Evolutionary conservation across 1,284 basidiomycete genomes (phyloP).

Genomic region (Pseudozyma tsukubaensis): DNA sequence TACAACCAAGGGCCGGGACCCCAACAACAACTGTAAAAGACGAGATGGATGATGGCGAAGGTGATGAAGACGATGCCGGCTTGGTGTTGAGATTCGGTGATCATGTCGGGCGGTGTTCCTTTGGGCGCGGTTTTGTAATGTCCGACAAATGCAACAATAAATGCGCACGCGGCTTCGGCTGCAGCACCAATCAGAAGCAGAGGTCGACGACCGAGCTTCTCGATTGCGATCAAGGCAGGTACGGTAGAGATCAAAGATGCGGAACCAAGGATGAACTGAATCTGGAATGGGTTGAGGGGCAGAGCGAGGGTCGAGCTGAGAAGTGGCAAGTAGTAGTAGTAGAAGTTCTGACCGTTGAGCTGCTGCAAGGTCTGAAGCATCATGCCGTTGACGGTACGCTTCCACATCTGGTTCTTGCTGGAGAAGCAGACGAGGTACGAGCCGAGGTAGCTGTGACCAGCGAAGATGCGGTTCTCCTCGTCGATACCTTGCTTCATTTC

Average conservation of each 20-base stretch:
- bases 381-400: slow-evolving; percentile 80
- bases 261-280: slow-evolving; percentile 67
- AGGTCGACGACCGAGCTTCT: slow-evolving; percentile 70
- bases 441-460: slow-evolving; percentile 77
- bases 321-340: slow-evolving; percentile 79
- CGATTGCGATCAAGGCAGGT: slow-evolving; percentile 60
- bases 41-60: slow-evolving; percentile 81
- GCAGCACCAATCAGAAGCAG: slow-evolving; percentile 70
- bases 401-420: slow-evolving; percentile 74
- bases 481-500: slow-evolving; percentile 79
- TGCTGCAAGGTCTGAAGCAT: slow-evolving; percentile 81
- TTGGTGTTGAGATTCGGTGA: slow-evolving; percentile 68
- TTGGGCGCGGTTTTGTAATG: slow-evolving; percentile 72
- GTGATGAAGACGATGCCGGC: slow-evolving; percentile 77
- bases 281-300: slow-evolving; percentile 75
- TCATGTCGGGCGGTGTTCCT: slow-evolving; percentile 71
- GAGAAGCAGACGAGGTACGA: slow-evolving; percentile 78
- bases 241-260: slow-evolving; percentile 67
- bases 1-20: slow-evolving; percentile 77
- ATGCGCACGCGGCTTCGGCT: slow-evolving; percentile 69
- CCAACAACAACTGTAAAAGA: slow-evolving; percentile 79
- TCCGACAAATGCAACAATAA: slow-evolving; percentile 71
- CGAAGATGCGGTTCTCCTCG: slow-evolving; percentile 70
- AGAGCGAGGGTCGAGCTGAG: slow-evolving; percentile 83
- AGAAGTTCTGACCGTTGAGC: slow-evolving; percentile 78